phyloP scores from a whole-genome alignment of 2,329 filamentous ascomycete genomes.

The Botrytis aclada region DNA sequence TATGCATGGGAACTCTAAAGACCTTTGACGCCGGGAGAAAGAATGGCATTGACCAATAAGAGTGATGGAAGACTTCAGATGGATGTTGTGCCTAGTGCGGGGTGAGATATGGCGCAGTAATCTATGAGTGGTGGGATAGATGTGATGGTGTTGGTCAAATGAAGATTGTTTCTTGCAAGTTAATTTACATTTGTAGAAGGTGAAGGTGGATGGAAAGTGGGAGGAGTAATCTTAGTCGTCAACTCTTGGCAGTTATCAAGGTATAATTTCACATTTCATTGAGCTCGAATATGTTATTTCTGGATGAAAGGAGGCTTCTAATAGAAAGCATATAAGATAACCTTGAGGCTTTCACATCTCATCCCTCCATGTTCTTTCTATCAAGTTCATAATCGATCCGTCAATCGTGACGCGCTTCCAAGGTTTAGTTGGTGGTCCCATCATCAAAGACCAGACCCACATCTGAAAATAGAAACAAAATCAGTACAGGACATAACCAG shows the following conservation, averaged over 20 bases:
- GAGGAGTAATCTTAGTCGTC: background rate
- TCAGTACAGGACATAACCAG: background rate
- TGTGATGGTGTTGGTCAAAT: background rate
- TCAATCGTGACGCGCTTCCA: background rate
- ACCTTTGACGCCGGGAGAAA: background rate
- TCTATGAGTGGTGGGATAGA: background rate
- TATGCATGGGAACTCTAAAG: background rate
- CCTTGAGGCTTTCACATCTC: background rate
- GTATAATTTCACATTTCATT: background rate
- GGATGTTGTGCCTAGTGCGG: background rate
- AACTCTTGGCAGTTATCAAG: background rate
- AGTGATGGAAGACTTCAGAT: background rate
- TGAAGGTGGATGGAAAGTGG: background rate
- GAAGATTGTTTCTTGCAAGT: background rate
- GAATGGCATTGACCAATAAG: background rate
- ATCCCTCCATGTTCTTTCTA: too few species aligned
- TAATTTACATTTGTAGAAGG: background rate
- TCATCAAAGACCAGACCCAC: background rate
- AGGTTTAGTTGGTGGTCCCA: background rate
- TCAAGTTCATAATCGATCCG: background rate
- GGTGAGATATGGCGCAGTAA: background rate
- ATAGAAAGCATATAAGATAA: too few species aligned
- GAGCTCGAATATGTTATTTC: background rate
- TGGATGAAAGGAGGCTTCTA: background rate
- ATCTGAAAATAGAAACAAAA: constrained; percentile 6